Base-by-base conservation (phyloP, 108 stramenopile genomes). In the Nitzschia sp. region DNA sequence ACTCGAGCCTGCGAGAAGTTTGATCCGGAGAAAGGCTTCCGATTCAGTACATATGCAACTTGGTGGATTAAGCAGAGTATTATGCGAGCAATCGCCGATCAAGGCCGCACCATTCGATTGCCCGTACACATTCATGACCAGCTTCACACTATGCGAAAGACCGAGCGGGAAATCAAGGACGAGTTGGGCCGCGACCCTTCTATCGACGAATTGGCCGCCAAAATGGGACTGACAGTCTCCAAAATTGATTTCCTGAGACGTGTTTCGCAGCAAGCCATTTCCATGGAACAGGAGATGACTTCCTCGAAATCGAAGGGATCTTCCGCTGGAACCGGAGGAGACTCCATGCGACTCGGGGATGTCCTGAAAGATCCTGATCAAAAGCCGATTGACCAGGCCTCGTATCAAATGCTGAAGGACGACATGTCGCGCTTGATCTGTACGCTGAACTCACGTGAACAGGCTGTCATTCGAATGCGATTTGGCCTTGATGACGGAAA, bases 51-150 rank as follows among this genome's bases (percentile, higher is more conserved):
- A n/a, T 98, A 98, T 69, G 96, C 97, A 27, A 91, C 95, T 18
- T 98, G 95, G 95, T 98, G 98, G 98, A 96, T 98, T 66, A 94
- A 94, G 74, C 97, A 98, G 81, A 77, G 89, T 51, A 89, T 98
- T 54, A 89, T 93, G 90, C 81, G 97, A 58, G 96, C 96, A 34
- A 92, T 97, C 75, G 95, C 95, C 2, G 94, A 95, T 69, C 93
- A 96, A 66, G 93, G 88, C 46, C 85, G 96, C 29, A 84, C 89
- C 4, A 94, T 97, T 59, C 92, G 96, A 2, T 70, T 98, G 9
- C 97, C 96, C 13, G 95, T 97, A 27, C 93, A 95, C 75, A 89
- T 94, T 33, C 93, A 97, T 68, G 93, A 97, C 64, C 85, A 91
- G 62, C 60, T 97, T 36, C 71, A 72, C 54, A 59, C 75, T 34